Percentiles rank a stretch among this genome's conserved stretches.
These are phyloP conservation scores for Fraxinus velutina DNA, from an alignment of 305 asterid species.

Conservation along the genomic window DNA sequence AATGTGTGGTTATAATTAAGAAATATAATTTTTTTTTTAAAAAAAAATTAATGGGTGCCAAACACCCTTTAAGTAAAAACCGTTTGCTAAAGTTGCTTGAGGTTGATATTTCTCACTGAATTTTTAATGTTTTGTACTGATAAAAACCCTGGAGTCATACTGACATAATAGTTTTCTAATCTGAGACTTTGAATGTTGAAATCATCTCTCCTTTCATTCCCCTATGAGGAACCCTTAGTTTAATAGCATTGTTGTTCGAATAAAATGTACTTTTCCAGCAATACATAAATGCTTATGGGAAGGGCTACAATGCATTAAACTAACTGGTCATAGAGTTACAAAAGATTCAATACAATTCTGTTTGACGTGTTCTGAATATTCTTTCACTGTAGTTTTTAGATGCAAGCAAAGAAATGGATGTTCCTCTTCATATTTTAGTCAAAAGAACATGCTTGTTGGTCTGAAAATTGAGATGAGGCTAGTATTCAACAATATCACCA, in stretches of 20 bases:
- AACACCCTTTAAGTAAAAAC: background rate
- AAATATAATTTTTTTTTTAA: too few species aligned
- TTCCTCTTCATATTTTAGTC: background rate
- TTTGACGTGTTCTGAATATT: background rate
- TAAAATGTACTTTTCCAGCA: background rate
- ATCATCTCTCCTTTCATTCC: background rate
- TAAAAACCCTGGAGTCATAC: background rate
- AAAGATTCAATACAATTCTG: background rate
- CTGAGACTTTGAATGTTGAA: background rate
- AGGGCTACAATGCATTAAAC: background rate
- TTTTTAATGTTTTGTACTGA: background rate
- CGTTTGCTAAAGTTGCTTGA: background rate
- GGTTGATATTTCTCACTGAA: background rate
- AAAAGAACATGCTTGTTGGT: background rate
- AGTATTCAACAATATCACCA: background rate
- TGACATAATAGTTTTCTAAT: background rate
- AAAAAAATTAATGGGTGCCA: too few species aligned
- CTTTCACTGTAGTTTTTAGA: background rate
- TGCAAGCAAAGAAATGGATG: background rate
- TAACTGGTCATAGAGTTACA: background rate
- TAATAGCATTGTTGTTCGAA: background rate
- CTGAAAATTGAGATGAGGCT: background rate
- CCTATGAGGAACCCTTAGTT: constrained; percentile 1
- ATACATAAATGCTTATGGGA: constrained; percentile 2
- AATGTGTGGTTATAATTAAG: too few species aligned